Percentiles rank a stretch among this genome's conserved stretches.
phyloP scores from a whole-genome alignment of 2,329 filamentous ascomycete genomes.

The Allantophomopsis cytisporea region DNA sequence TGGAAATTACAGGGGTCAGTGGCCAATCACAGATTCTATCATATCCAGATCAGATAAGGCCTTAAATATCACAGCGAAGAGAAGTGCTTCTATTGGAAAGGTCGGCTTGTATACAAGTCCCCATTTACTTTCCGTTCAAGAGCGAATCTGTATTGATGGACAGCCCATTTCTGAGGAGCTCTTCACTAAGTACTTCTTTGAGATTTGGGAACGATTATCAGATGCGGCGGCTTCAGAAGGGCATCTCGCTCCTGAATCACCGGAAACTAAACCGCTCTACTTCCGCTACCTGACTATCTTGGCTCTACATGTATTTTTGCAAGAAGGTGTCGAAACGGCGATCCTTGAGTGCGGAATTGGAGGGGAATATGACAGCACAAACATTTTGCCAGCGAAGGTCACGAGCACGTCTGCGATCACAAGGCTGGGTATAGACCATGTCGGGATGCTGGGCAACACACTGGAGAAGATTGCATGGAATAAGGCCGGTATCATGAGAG shows the following conservation, averaged over 20 bases:
- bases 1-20: constrained; percentile 26
- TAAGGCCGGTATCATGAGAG: constrained; percentile 58
- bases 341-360: constrained; percentile 56
- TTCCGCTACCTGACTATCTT: constrained; percentile 48
- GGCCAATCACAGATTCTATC: background rate
- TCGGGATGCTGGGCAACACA: constrained; percentile 43
- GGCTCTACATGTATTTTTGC: constrained; percentile 50
- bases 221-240: constrained; percentile 2
- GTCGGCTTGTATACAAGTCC: constrained; percentile 55
- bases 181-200: constrained; percentile 51
- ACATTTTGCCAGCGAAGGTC: constrained; percentile 44
- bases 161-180: constrained; percentile 37
- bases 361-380: constrained; percentile 55
- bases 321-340: constrained; percentile 44
- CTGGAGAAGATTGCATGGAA: constrained; percentile 57
- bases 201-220: constrained; percentile 43
- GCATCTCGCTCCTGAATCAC: constrained; percentile 24
- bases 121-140: constrained; percentile 48
- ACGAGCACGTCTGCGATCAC: constrained; percentile 31
- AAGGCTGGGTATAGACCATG: constrained; percentile 53
- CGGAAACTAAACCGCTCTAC: constrained; percentile 38
- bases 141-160: constrained; percentile 48
- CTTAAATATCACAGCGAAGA: no score
- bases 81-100: background rate
- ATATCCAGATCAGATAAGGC: no score